Conservation (phyloP, 768 basidiomycete species). For the Russula foetens region DNA sequence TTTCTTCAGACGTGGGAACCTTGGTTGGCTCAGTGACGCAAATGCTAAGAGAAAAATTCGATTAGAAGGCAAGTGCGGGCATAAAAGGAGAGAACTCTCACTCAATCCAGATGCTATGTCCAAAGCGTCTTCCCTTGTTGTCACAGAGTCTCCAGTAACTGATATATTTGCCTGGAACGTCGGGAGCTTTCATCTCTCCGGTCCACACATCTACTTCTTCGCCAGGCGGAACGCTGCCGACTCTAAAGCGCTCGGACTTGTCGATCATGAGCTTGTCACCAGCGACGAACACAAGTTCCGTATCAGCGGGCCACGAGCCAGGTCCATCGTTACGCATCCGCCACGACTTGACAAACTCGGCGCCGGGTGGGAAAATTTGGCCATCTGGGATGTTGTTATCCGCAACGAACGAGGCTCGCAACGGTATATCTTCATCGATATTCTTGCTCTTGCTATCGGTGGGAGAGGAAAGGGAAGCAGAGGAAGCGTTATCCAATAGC, state of each 20-base stretch:
- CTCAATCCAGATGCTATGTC: slow-evolving; percentile 75
- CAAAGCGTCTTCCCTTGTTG: slow-evolving; percentile 52
- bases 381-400: slow-evolving; percentile 71
- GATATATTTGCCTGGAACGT: slow-evolving; percentile 60
- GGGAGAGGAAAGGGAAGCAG: slow-evolving; percentile 1
- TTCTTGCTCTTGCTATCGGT: background rate
- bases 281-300: slow-evolving; percentile 61
- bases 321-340: slow-evolving; percentile 58
- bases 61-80: background rate
- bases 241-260: slow-evolving; percentile 29
- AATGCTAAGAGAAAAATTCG: slow-evolving; percentile 41
- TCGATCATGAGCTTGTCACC: slow-evolving; percentile 51
- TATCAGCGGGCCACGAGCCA: slow-evolving; percentile 57
- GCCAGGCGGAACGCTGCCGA: slow-evolving; percentile 53
- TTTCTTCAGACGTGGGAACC: slow-evolving; percentile 24
- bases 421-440: slow-evolving; percentile 15
- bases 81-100: slow-evolving; percentile 35
- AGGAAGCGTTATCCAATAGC: slow-evolving; percentile 11
- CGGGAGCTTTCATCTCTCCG: slow-evolving; percentile 77
- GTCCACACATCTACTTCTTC: slow-evolving; percentile 58
- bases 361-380: slow-evolving; percentile 71
- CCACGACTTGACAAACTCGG: slow-evolving; percentile 84
- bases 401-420: slow-evolving; percentile 51
- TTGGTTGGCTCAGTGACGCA: slow-evolving; percentile 48
- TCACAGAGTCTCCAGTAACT: slow-evolving; percentile 71